Base-by-base conservation (phyloP, 202 grass and related monocot genomes). In the Zizania palustris region DNA sequence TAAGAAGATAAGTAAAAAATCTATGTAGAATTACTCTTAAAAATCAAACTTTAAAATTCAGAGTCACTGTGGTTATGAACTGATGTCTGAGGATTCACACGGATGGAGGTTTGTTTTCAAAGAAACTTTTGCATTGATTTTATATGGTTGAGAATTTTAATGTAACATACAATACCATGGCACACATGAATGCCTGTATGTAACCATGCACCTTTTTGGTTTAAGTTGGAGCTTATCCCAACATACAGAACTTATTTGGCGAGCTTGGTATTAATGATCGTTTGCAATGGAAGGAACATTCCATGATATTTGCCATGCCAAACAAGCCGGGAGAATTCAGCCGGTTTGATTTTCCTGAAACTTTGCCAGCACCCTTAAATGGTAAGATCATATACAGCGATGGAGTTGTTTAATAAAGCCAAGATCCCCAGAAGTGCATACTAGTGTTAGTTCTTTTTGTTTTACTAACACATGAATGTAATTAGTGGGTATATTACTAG, bases 201-300 rank as follows among this genome's bases (percentile, higher is more conserved):
- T 82, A 83, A 79, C 61, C 69, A 65, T 81, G 12, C 78, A 38
- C 66, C 53, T 61, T 93, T 73, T 79, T 92, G 69, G 33, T 90
- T 74, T 80, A 67, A 98, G 95, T 98, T 92, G 95, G 95, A 82
- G 95, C 95, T 75, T 98, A 98, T 91, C 89, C 95, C 82, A 98
- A 98, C 86, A 60, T 98, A 51, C 91, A 95, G 80, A 98, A 95
- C 87, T 90, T 98, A 71, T 95, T 98, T 90, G 87, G 80, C 2
- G 95, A 98, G 81, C 91, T 98, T 83, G 91, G 91, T 72, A 98
- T 98, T 74, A 90, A 87, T 76, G 95, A 98, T 75, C 91, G 95
- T 63, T 88, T 98, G 75, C 95, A 98, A 82, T 98, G 95, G 95
- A 98, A 98, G 75, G 95, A 98, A 49, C 95, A 98, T 83, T 98